A percentile compares a stretch with the other conserved stretches of the same genome.
Evolutionary conservation across 2,329 filamentous ascomycete species (phyloP).

Genomic region (Aphanoascus verrucosus): DNA sequence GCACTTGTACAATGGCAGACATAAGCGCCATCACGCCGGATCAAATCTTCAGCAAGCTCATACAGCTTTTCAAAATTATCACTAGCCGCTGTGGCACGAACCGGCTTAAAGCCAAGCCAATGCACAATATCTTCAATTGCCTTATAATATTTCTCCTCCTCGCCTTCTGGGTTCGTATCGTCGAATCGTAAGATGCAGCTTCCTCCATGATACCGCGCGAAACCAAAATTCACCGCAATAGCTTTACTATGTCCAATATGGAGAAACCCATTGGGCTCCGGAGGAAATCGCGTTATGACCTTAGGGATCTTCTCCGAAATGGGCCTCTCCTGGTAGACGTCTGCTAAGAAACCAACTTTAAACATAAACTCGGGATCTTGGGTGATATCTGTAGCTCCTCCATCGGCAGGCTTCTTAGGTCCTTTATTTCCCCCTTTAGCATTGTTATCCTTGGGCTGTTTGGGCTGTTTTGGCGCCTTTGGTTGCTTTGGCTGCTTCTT

Average conservation of each 20-base stretch:
- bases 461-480: constrained; percentile 7
- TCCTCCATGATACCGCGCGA: constrained; percentile 73
- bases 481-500: constrained; percentile 11
- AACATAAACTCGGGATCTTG: constrained; percentile 57
- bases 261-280: constrained; percentile 85
- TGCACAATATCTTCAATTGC: constrained; percentile 80
- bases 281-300: constrained; percentile 61
- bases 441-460: constrained; percentile 8
- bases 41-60: constrained; percentile 76
- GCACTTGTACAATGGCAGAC: constrained; percentile 72
- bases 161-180: constrained; percentile 89
- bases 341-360: constrained; percentile 63
- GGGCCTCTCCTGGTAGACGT: constrained; percentile 60
- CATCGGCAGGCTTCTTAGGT: constrained; percentile 2
- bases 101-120: constrained; percentile 73
- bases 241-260: constrained; percentile 94
- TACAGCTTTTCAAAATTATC: constrained; percentile 87
- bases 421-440: constrained; percentile 8
- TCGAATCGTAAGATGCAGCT: constrained; percentile 71
- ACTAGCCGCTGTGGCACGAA: constrained; percentile 71
- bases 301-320: constrained; percentile 21
- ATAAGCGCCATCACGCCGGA: constrained; percentile 58
- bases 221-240: constrained; percentile 93
- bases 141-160: constrained; percentile 79
- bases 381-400: constrained; percentile 15